Percentiles rank a stretch among this genome's conserved stretches.
phyloP scores from a whole-genome alignment of 768 basidiomycete genomes.

The Agrocybe chaxingu region DNA sequence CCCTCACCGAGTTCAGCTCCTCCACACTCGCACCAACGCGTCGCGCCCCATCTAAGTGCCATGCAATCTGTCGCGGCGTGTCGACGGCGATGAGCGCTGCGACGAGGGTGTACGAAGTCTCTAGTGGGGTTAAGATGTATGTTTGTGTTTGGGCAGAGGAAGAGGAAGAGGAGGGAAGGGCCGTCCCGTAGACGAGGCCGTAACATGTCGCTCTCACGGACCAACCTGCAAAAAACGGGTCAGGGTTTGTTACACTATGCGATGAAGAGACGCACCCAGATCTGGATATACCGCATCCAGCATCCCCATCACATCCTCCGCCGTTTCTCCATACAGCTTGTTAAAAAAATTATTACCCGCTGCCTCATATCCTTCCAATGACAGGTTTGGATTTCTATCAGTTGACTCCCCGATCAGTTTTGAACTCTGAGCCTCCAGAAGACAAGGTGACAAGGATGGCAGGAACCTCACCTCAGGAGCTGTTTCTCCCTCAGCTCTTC shows the following conservation, averaged over 20 bases:
- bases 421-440: not conserved
- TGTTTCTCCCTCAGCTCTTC: slow-evolving; percentile 45
- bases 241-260: not conserved
- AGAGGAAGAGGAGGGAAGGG: too few species aligned
- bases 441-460: not conserved
- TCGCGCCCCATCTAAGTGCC: slow-evolving; percentile 60
- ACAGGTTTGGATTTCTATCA: slow-evolving; percentile 35
- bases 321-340: slow-evolving; percentile 54
- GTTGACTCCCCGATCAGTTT: not conserved
- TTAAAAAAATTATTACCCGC: slow-evolving; percentile 43
- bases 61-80: slow-evolving; percentile 59
- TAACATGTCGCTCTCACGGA: slow-evolving; percentile 54
- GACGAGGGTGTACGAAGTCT: slow-evolving; percentile 61
- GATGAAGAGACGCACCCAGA: slow-evolving; percentile 39
- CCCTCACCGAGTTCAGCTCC: slow-evolving; percentile 50
- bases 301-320: slow-evolving; percentile 42
- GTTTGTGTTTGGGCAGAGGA: slow-evolving; percentile 20
- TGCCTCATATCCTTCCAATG: slow-evolving; percentile 40
- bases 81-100: slow-evolving; percentile 60
- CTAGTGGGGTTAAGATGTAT: slow-evolving; percentile 42
- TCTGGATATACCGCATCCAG: slow-evolving; percentile 57
- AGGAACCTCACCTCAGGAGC: slow-evolving; percentile 37
- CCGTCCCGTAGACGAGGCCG: slow-evolving; percentile 46
- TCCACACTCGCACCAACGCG: slow-evolving; percentile 52
- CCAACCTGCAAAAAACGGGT: slow-evolving; percentile 36